Percentiles rank a stretch among this genome's conserved stretches.
Conservation (phyloP, 2,329 filamentous ascomycete species). For the Xylariaceae sp. region DNA sequence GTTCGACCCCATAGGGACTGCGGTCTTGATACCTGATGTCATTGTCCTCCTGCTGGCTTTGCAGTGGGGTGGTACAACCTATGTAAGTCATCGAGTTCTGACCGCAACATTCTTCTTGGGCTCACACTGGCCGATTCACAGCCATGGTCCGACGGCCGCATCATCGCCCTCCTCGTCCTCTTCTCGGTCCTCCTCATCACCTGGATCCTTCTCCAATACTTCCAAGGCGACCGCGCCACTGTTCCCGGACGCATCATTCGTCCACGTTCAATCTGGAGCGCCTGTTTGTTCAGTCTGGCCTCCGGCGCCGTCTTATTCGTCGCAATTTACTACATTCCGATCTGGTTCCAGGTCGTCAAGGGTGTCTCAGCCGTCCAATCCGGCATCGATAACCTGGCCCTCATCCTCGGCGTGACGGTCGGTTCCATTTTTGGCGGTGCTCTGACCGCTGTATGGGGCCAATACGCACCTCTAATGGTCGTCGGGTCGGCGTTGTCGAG, state of each 20-base stretch:
- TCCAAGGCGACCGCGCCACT: slow-evolving; percentile 35
- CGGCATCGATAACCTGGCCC: slow-evolving; percentile 41
- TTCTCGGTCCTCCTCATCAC: slow-evolving; percentile 37
- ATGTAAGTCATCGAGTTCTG: slow-evolving; percentile 10
- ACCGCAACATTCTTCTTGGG: too few relatives aligned
- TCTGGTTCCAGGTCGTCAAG: slow-evolving; percentile 49
- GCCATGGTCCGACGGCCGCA: slow-evolving; percentile 39
- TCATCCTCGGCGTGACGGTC: slow-evolving; percentile 35
- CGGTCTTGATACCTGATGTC: slow-evolving; percentile 25
- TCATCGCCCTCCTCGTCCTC: slow-evolving; percentile 43
- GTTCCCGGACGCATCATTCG: slow-evolving; percentile 39
- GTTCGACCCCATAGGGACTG: slow-evolving; percentile 27
- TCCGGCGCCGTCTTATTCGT: slow-evolving; percentile 37
- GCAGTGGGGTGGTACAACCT: slow-evolving; percentile 35
- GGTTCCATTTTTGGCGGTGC: not conserved
- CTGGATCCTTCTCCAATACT: slow-evolving; percentile 39
- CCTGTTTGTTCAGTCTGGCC: slow-evolving; percentile 31
- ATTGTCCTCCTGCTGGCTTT: slow-evolving; percentile 33
- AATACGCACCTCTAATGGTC: not conserved
- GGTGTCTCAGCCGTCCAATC: slow-evolving; percentile 37
- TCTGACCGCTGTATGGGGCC: not conserved
- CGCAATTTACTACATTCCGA: slow-evolving; percentile 42
- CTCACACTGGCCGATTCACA: too few relatives aligned
- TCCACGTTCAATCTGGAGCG: slow-evolving; percentile 38
- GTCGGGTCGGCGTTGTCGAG: not conserved